A percentile compares a stretch with the other conserved stretches of the same genome.
These are phyloP conservation scores for Beta corolliflora DNA, from an alignment of 179 eudicot species.

Conservation along the genomic window DNA sequence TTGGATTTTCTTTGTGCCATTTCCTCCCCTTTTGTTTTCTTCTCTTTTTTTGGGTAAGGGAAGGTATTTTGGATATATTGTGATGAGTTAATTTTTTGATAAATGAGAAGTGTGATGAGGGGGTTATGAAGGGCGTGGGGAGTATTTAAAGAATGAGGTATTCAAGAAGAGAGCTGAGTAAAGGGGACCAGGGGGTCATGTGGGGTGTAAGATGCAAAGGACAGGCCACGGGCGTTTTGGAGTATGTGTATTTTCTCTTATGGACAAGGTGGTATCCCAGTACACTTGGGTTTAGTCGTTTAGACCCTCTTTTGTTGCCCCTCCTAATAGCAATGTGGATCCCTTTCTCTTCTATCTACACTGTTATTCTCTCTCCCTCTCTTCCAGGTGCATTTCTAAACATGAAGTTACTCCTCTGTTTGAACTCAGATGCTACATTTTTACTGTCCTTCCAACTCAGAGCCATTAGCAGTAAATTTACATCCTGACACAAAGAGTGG, in stretches of 20 bases:
- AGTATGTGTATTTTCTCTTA: conserved; percentile 17
- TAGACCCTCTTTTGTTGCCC: conserved; percentile 29
- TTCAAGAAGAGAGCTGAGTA: too few species aligned
- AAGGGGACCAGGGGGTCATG: conserved; percentile 39
- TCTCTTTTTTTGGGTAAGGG: neutral
- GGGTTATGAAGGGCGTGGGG: conserved; percentile 31
- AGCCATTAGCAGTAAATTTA: neutral
- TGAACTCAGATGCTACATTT: neutral
- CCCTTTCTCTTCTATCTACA: conserved; percentile 34
- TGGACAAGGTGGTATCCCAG: conserved; percentile 47
- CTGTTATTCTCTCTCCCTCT: conserved; percentile 4
- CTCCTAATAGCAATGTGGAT: conserved; percentile 41
- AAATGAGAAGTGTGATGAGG: conserved; percentile 30
- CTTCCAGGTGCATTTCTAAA: conserved; percentile 21
- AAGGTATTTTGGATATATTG: neutral
- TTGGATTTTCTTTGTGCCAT: conserved; percentile 63
- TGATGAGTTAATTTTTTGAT: conserved; percentile 18
- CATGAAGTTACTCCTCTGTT: neutral
- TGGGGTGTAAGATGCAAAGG: conserved; percentile 42
- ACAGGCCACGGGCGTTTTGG: conserved; percentile 46
- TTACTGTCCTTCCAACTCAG: conserved; percentile 1
- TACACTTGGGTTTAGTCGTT: conserved; percentile 28
- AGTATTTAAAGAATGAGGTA: conserved; percentile 45
- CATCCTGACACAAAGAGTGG: neutral
- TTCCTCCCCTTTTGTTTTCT: neutral